Evolutionary conservation across 2,329 filamentous ascomycete species (phyloP).

Genomic region (Talaromyces sp.): DNA sequence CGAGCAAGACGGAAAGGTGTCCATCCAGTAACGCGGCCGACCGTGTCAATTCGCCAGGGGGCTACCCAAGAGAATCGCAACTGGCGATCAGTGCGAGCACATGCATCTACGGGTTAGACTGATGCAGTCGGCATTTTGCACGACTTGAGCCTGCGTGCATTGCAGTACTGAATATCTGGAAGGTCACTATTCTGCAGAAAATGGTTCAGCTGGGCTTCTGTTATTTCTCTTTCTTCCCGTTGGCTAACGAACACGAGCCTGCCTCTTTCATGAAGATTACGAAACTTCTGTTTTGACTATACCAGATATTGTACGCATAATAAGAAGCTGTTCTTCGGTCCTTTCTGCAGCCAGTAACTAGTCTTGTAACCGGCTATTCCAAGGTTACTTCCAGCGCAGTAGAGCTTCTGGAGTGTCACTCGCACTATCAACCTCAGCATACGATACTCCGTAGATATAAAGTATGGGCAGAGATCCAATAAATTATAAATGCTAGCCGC

Average conservation of each 20-base stretch:
- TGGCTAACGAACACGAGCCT: not conserved
- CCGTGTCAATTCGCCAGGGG: not conserved
- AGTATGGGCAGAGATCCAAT: too few species aligned
- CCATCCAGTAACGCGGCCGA: conserved; percentile 5
- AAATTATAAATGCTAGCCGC: conserved; percentile 5
- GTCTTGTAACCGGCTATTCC: not conserved
- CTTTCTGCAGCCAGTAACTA: not conserved
- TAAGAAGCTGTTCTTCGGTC: not conserved
- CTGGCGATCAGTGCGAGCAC: not conserved
- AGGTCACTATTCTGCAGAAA: not conserved
- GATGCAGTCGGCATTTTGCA: not conserved
- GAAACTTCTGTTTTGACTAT: conserved; percentile 12
- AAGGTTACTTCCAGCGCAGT: not conserved
- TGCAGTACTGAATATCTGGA: not conserved
- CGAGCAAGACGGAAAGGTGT: conserved; percentile 65
- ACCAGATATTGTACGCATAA: conserved; percentile 12
- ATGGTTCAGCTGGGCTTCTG: not conserved
- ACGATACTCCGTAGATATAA: not conserved
- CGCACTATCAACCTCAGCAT: not conserved
- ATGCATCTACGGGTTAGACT: not conserved
- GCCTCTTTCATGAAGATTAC: conserved; percentile 4
- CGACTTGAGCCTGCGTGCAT: not conserved
- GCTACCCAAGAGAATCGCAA: not conserved
- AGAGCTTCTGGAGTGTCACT: not conserved
- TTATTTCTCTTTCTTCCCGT: not conserved